Evolutionary conservation across 2,329 filamentous ascomycete genomes (phyloP).

Genomic region (Fusarium torulosum): DNA sequence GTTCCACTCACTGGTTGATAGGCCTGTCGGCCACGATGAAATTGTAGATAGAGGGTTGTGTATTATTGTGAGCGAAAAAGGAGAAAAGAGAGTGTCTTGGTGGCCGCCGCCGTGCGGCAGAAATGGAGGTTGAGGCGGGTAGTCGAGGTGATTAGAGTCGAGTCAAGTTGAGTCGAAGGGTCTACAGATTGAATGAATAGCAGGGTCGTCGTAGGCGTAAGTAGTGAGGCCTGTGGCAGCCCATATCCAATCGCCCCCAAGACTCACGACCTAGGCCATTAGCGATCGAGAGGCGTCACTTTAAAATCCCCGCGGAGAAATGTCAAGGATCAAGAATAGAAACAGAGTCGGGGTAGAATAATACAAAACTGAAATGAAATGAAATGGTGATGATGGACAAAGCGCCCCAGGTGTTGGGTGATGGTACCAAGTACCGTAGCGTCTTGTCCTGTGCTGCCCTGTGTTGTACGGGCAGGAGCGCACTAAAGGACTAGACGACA

Average conservation of each 20-base stretch:
- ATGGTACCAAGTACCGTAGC: slow-evolving; percentile 32
- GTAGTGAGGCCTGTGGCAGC: slow-evolving; percentile 53
- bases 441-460: slow-evolving; percentile 4
- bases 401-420: slow-evolving; percentile 21
- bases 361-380: slow-evolving; percentile 32
- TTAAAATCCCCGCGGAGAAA: slow-evolving; percentile 21
- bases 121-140: slow-evolving; percentile 32
- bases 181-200: slow-evolving; percentile 44
- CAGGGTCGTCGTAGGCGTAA: slow-evolving; percentile 50
- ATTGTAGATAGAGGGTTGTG: slow-evolving; percentile 13
- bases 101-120: slow-evolving; percentile 36
- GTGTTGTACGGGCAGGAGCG: neutral
- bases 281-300: slow-evolving; percentile 38
- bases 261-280: slow-evolving; percentile 54
- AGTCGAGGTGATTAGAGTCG: slow-evolving; percentile 39
- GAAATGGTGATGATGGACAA: slow-evolving; percentile 40
- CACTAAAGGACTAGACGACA: slow-evolving; percentile 4
- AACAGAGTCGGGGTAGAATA: slow-evolving; percentile 18
- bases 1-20: slow-evolving; percentile 40
- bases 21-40: slow-evolving; percentile 33
- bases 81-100: neutral
- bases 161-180: slow-evolving; percentile 41
- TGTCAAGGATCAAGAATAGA: slow-evolving; percentile 36
- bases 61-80: slow-evolving; percentile 17
- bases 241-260: slow-evolving; percentile 56